Evolutionary conservation across 1,139 yeast genomes (phyloP).

Genomic region (Magnusiomyces tetraspermus): DNA sequence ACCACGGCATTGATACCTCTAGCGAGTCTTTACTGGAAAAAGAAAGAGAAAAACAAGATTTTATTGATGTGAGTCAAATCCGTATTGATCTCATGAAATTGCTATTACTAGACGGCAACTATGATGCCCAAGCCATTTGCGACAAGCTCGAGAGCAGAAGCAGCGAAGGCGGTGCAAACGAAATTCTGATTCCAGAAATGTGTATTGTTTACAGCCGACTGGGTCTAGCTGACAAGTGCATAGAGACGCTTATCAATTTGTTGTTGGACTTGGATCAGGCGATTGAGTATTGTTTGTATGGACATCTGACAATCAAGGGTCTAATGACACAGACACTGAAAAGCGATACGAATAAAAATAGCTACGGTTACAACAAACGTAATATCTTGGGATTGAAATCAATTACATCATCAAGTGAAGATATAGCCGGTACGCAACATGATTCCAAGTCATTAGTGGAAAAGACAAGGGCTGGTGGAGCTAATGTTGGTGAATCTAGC

Average conservation of each 20-base stretch:
- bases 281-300: constrained; percentile 29
- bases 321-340: not conserved
- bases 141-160: constrained; percentile 21
- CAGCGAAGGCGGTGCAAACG: constrained; percentile 23
- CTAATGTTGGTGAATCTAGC: too few species aligned
- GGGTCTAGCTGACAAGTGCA: constrained; percentile 30
- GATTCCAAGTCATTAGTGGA: too few species aligned
- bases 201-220: constrained; percentile 30
- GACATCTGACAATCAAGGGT: constrained; percentile 11
- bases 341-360: not conserved
- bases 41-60: not conserved
- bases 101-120: constrained; percentile 21
- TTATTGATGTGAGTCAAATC: constrained; percentile 11
- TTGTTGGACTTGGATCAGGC: constrained; percentile 32
- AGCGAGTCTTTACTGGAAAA: too few species aligned
- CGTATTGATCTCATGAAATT: constrained; percentile 27
- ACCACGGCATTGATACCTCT: too few species aligned
- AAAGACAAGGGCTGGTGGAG: too few species aligned
- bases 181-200: constrained; percentile 27
- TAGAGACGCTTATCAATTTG: constrained; percentile 28
- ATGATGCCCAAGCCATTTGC: constrained; percentile 23
- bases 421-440: too few species aligned
- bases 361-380: not conserved
- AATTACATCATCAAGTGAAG: too few species aligned
- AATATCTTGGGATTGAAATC: too few species aligned